Evolutionary conservation across 1,284 basidiomycete species (phyloP).

Genomic region (Ceratobasidium papillatum): DNA sequence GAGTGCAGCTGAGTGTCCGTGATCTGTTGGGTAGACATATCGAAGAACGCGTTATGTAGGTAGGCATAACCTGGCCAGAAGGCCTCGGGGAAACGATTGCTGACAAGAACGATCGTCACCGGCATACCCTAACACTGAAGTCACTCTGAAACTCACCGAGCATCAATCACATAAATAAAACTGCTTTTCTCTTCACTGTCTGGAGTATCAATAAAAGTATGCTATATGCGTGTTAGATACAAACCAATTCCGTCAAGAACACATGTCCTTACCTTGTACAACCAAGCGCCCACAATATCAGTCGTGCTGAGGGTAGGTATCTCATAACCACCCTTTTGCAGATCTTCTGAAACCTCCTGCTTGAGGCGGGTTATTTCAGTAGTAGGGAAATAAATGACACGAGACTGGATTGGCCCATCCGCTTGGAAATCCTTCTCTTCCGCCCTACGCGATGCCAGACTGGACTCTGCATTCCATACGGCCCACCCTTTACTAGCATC

Average conservation of each 20-base stretch:
- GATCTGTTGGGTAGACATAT: conserved; percentile 23
- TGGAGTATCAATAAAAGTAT: conserved; percentile 17
- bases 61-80: conserved; percentile 17
- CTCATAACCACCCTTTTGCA: not conserved
- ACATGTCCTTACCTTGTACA: conserved; percentile 21
- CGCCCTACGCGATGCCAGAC: conserved; percentile 1
- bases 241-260: not conserved
- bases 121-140: too few relatives aligned
- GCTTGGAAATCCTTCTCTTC: not conserved
- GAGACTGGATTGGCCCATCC: conserved; percentile 22
- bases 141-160: conserved; percentile 4
- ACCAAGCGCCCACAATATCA: conserved; percentile 20
- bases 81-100: conserved; percentile 27
- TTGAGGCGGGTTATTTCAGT: conserved; percentile 27
- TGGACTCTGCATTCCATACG: not conserved
- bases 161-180: conserved; percentile 30
- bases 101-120: not conserved
- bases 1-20: conserved; percentile 9
- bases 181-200: conserved; percentile 7
- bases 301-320: conserved; percentile 15
- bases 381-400: conserved; percentile 26
- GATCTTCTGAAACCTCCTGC: not conserved
- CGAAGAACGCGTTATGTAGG: conserved; percentile 31
- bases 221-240: conserved; percentile 16
- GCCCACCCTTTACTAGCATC: conserved; percentile 19